Evolutionary conservation across 2,329 filamentous ascomycete species (phyloP).

Genomic region (Sporothrix humicola): DNA sequence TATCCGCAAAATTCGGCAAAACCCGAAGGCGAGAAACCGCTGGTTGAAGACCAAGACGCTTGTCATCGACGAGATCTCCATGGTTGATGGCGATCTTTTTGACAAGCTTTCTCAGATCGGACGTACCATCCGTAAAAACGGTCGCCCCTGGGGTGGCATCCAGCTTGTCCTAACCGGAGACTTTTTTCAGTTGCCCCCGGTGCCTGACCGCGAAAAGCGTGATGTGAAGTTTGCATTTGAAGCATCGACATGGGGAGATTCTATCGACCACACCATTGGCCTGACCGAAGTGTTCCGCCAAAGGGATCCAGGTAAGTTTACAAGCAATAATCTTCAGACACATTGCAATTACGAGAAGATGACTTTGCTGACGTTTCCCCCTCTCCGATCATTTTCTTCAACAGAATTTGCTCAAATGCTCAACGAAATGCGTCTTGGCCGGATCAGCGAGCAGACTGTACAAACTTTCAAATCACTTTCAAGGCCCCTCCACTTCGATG

Average conservation of each 20-base stretch:
- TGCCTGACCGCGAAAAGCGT: conserved; percentile 74
- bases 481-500: conserved; percentile 72
- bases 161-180: conserved; percentile 95
- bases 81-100: conserved; percentile 97
- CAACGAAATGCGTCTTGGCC: conserved; percentile 95
- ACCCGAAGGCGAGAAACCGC: conserved; percentile 82
- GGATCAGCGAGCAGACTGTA: conserved; percentile 76
- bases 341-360: conserved; percentile 40
- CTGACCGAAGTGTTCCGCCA: conserved; percentile 96
- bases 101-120: conserved; percentile 94
- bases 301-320: conserved; percentile 68
- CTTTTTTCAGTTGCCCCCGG: conserved; percentile 95
- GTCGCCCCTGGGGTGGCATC: conserved; percentile 91
- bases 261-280: conserved; percentile 93
- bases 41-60: conserved; percentile 90
- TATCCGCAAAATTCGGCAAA: conserved; percentile 88
- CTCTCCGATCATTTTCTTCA: neutral
- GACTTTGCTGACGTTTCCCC: neutral
- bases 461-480: conserved; percentile 75
- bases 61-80: conserved; percentile 93
- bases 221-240: conserved; percentile 91
- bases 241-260: conserved; percentile 87
- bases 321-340: neutral
- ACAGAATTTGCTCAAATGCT: conserved; percentile 87
- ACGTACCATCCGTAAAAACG: conserved; percentile 84